Base-by-base conservation (phyloP, 257 asterid genomes). In the Apocynum venetum region DNA sequence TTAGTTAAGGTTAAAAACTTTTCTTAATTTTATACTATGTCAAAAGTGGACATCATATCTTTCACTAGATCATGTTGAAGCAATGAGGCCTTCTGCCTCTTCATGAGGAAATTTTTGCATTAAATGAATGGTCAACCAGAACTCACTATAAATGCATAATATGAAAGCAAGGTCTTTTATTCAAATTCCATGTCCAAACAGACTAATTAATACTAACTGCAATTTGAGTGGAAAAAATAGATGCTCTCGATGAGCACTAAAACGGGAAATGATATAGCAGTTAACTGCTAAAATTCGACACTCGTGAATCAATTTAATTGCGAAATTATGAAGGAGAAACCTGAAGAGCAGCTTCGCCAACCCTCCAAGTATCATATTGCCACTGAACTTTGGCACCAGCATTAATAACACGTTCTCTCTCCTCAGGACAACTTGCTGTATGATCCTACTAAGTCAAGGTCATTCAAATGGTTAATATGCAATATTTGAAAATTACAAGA, bases 351-450 rank as follows among this genome's bases (percentile, higher is more conserved):
- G 97, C 97, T 70, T 81, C 86, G 80, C 99, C 98, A 73, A 91
- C 90, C 86, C 98, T 87, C 99, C 99, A 96, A 63, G 99, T 90
- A 80, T 96, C 99, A 36, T 89, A 85, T 83, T 86, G 96, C 98
- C 96, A 91, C 87, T 92, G 87, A 76, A 90, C 98, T 71, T 84
- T 78, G 72, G 91, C 94, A 36, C 98, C 98, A 36, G 94, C 96
- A 61, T 84, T 79, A 31, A 81, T 61, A 56, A 91, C 92, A 47
- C 96, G 97, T 56, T 96, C 92, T 83, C 99, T 89, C 93, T 96
- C 99, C 87, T 88, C 91, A 15, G 74, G 84, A 84, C 96, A 86
- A 80, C 97, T 93, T 76, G 99, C 97, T 67, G 92, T 91, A 63
- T 96, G 99, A 86, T 96, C 99, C 98, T 95, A 90, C 90, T 65